phyloP scores from a whole-genome alignment of 2,329 filamentous ascomycete genomes.

The Camillea tinctor region DNA sequence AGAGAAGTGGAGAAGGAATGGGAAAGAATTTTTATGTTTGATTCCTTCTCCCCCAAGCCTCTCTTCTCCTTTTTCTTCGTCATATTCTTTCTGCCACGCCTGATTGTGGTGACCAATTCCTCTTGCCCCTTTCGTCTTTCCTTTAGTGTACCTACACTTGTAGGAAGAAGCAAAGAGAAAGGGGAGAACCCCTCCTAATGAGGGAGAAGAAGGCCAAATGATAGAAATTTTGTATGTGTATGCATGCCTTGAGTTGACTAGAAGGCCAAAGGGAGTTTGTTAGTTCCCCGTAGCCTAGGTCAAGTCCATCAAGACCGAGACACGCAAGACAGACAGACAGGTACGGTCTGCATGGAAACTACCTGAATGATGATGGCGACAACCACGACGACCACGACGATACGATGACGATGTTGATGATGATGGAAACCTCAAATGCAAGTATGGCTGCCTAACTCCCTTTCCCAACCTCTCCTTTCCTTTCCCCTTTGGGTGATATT shows the following conservation, averaged over 20 bases:
- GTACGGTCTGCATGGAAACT: not conserved
- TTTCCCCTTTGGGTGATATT: slow-evolving; percentile 1
- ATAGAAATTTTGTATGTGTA: too few relatives aligned
- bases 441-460: slow-evolving; percentile 13
- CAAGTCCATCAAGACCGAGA: not conserved
- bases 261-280: too few relatives aligned
- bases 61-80: not conserved
- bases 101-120: slow-evolving; percentile 2
- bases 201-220: too few relatives aligned
- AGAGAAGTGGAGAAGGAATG: too few relatives aligned
- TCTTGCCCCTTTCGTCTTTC: too few relatives aligned
- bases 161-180: slow-evolving; percentile 8
- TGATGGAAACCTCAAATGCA: slow-evolving; percentile 5
- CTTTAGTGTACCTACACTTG: not conserved
- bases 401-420: slow-evolving; percentile 4
- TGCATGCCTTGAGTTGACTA: too few relatives aligned
- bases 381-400: not conserved
- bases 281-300: not conserved
- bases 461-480: slow-evolving; percentile 6
- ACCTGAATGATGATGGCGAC: slow-evolving; percentile 6
- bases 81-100: slow-evolving; percentile 8
- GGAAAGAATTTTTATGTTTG: too few relatives aligned
- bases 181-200: too few relatives aligned
- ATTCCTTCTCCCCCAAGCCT: slow-evolving; percentile 4
- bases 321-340: not conserved